Conservation (phyloP, 805 yeast species). For the Yarrowia osloensis region DNA sequence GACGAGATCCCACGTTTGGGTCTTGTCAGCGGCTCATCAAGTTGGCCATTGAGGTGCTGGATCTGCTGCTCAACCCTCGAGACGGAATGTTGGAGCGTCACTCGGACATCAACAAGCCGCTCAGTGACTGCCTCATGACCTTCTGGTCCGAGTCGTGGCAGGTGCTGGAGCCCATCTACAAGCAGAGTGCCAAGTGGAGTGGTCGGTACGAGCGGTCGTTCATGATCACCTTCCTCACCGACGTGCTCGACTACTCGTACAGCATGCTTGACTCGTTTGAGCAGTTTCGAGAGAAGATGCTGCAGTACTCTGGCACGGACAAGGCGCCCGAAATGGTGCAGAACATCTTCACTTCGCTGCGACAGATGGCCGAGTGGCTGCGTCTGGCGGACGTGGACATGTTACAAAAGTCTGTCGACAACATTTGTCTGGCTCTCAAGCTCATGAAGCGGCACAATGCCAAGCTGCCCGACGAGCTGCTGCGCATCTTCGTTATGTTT, state of each 20-base stretch:
- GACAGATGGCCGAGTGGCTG: constrained; percentile 74
- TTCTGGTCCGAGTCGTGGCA: constrained; percentile 78
- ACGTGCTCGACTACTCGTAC: constrained; percentile 76
- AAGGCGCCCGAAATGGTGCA: constrained; percentile 43
- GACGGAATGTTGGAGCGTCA: constrained; percentile 54
- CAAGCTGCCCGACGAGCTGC: constrained; percentile 54
- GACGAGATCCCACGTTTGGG: constrained; percentile 56
- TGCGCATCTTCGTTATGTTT: not conserved
- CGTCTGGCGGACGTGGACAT: constrained; percentile 78
- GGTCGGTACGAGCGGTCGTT: constrained; percentile 54
- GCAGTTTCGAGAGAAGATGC: constrained; percentile 41
- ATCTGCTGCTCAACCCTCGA: constrained; percentile 65
- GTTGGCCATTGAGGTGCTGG: constrained; percentile 70
- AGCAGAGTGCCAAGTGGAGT: constrained; percentile 77
- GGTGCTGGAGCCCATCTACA: constrained; percentile 67
- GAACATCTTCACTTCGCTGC: constrained; percentile 58
- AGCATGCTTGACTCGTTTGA: constrained; percentile 65
- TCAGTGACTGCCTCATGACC: constrained; percentile 40
- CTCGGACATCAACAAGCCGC: constrained; percentile 38
- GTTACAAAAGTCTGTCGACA: constrained; percentile 67
- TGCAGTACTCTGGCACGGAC: constrained; percentile 14
- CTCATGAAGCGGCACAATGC: constrained; percentile 57
- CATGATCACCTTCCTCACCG: constrained; percentile 81
- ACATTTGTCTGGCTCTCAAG: constrained; percentile 46
- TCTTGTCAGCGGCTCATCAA: constrained; percentile 76